A percentile compares a stretch with the other conserved stretches of the same genome.
These are phyloP conservation scores for Schizophyllum commune DNA, from an alignment of 1,284 basidiomycete genomes.

Conservation along the genomic window DNA sequence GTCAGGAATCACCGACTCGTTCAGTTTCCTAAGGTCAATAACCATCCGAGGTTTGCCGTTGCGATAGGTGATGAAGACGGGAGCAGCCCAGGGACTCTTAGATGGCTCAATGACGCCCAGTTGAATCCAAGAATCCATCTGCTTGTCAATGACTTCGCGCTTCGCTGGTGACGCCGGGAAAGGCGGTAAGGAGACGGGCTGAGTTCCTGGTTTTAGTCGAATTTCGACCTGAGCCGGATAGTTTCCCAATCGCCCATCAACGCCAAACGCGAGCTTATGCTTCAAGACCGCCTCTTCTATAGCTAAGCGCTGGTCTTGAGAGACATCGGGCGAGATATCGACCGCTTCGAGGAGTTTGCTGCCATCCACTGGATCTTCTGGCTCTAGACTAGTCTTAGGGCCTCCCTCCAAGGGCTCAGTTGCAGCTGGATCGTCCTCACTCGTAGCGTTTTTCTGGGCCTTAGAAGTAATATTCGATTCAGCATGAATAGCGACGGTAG, in stretches of 20 bases:
- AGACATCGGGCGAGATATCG: conserved; percentile 4
- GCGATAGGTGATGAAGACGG: conserved; percentile 17
- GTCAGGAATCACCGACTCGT: conserved; percentile 18
- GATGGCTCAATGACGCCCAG: conserved; percentile 20
- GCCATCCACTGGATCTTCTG: not conserved
- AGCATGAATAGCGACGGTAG: not conserved
- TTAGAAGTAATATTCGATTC: conserved; percentile 4
- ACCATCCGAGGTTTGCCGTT: conserved; percentile 14
- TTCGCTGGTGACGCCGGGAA: conserved; percentile 17
- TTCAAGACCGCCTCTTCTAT: not conserved
- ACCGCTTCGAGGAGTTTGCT: conserved; percentile 1
- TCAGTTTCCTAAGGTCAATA: conserved; percentile 18
- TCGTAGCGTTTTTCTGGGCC: conserved; percentile 4
- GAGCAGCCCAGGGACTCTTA: conserved; percentile 20
- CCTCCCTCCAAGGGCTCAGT: conserved; percentile 6
- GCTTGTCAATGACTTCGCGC: conserved; percentile 17
- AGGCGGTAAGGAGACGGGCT: conserved; percentile 8
- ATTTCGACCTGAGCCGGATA: conserved; percentile 2
- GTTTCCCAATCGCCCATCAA: conserved; percentile 5
- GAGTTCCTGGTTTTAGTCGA: conserved; percentile 3
- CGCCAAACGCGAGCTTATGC: conserved; percentile 3
- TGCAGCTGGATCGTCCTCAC: conserved; percentile 3
- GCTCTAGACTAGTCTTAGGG: conserved; percentile 5
- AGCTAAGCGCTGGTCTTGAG: not conserved
- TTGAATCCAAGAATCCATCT: conserved; percentile 16